Conservation (phyloP, 2,329 filamentous ascomycete genomes). For the Zymoseptoria tritici region DNA sequence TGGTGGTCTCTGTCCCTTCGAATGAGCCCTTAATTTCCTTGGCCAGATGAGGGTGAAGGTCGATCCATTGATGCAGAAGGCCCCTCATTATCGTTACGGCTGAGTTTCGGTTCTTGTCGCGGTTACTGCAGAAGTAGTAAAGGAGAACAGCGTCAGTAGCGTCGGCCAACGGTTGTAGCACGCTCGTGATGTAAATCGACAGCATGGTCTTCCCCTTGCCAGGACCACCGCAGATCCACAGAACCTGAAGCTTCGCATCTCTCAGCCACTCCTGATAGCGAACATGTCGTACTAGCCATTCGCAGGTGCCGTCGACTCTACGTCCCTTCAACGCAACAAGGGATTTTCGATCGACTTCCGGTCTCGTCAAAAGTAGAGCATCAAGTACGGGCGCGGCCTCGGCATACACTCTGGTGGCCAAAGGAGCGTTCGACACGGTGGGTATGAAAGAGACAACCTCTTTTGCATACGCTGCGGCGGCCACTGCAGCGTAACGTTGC, state of each 20-base stretch:
- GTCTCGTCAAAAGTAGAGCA: neutral
- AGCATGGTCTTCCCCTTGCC: neutral
- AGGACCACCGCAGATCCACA: neutral
- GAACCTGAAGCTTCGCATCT: neutral
- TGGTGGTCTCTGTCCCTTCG: neutral
- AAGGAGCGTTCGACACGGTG: neutral
- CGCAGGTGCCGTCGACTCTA: neutral
- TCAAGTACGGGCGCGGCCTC: neutral
- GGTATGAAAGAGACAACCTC: neutral
- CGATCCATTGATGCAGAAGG: neutral
- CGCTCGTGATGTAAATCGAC: neutral
- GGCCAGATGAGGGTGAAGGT: neutral
- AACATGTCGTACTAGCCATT: neutral
- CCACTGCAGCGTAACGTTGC: slow-evolving; percentile 13
- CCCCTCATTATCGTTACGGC: neutral
- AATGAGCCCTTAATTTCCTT: neutral
- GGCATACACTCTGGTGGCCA: neutral
- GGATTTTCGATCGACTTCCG: neutral
- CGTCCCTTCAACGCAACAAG: neutral
- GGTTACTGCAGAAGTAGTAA: neutral
- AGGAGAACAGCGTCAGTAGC: neutral
- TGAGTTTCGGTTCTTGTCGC: neutral
- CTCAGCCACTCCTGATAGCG: neutral
- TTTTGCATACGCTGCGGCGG: neutral
- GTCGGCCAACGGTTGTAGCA: neutral